phyloP scores from a whole-genome alignment of 2,329 filamentous ascomycete species.

The Neophaeococcomyces aloes region DNA sequence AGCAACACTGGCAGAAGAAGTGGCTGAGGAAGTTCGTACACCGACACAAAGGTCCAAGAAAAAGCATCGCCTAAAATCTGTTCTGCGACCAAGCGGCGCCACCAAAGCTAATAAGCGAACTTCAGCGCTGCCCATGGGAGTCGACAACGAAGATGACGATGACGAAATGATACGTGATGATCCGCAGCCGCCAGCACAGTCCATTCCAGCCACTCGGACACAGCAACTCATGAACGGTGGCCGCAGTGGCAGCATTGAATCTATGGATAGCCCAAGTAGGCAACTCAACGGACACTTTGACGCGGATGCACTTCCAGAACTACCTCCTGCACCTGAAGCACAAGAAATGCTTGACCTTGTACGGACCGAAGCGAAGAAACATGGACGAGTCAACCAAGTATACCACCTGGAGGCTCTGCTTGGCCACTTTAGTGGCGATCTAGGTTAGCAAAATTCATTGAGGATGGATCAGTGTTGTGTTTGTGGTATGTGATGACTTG shows the following conservation, averaged over 20 bases:
- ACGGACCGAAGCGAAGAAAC: slow-evolving; percentile 18
- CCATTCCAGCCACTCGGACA: slow-evolving; percentile 25
- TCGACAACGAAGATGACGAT: slow-evolving; percentile 23
- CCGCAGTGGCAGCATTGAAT: slow-evolving; percentile 13
- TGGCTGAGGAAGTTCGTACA: slow-evolving; percentile 20
- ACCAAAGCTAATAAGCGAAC: slow-evolving; percentile 35
- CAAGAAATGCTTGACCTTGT: slow-evolving; percentile 22
- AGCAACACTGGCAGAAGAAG: slow-evolving; percentile 20
- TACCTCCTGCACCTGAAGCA: slow-evolving; percentile 20
- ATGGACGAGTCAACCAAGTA: slow-evolving; percentile 20
- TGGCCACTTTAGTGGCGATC: slow-evolving; percentile 11
- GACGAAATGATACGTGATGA: slow-evolving; percentile 19
- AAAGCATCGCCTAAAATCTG: slow-evolving; percentile 29
- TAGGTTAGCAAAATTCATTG: neutral
- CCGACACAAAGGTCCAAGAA: slow-evolving; percentile 16
- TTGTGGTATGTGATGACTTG: neutral
- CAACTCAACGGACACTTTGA: slow-evolving; percentile 22
- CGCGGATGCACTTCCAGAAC: slow-evolving; percentile 16
- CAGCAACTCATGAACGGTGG: slow-evolving; percentile 15
- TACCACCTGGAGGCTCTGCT: slow-evolving; percentile 19
- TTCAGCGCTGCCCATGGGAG: slow-evolving; percentile 23
- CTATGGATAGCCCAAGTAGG: slow-evolving; percentile 21
- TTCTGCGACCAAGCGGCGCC: slow-evolving; percentile 35
- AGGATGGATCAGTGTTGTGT: neutral
- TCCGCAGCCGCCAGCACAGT: slow-evolving; percentile 27